Evolutionary conservation across 495 filamentous ascomycete species (phyloP), one percentile per base, ranked within the genome.

Genomic region (Penicillium bialowiezense): DNA sequence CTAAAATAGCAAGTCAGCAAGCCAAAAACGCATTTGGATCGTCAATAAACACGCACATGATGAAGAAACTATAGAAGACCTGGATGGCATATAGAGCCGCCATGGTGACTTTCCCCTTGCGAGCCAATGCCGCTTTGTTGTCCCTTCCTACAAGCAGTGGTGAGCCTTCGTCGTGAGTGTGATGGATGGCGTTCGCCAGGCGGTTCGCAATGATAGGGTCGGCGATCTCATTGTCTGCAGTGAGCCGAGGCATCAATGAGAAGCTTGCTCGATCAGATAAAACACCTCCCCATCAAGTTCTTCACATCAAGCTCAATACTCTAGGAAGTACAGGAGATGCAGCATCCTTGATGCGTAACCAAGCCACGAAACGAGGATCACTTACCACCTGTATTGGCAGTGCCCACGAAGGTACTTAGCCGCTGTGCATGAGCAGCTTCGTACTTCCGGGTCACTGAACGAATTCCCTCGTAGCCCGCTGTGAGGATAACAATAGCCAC

Each of bases 21-120:
- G 2, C 26, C 15, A n/a, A n/a, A n/a, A n/a, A n/a, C n/a, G n/a
- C n/a, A n/a, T n/a, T n/a, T n/a, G n/a, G n/a, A n/a, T n/a, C n/a
- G 29, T 40, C 2, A 7, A 14, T n/a, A 19, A 41, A 10, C 32
- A 87, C 90, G 85, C 60, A 97, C 93, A 99, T 99, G 59, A 99
- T 95, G 72, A 99, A 97, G 59, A 99, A 97, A 40, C 90, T 92
- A 71, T 99, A 99, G 62, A 97, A 99, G 45, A 91, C 92, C 78
- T 99, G 93, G 29, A 90, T 71, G 19, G 84, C 93, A 71, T 99
- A 99, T 53, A 99, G 73, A 15, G 80, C 67, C 26, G 88, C 86
- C 75, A 95, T 88, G 56, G 87, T 72, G 48, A 90, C 58, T 67
- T 86, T 90, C n/a, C 82, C 84, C 47, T 72, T 79, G 60, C 74